A percentile compares a stretch with the other conserved stretches of the same genome.
These are phyloP conservation scores for Calvatia gigantea DNA, from an alignment of 768 basidiomycete species.

Conservation along the genomic window DNA sequence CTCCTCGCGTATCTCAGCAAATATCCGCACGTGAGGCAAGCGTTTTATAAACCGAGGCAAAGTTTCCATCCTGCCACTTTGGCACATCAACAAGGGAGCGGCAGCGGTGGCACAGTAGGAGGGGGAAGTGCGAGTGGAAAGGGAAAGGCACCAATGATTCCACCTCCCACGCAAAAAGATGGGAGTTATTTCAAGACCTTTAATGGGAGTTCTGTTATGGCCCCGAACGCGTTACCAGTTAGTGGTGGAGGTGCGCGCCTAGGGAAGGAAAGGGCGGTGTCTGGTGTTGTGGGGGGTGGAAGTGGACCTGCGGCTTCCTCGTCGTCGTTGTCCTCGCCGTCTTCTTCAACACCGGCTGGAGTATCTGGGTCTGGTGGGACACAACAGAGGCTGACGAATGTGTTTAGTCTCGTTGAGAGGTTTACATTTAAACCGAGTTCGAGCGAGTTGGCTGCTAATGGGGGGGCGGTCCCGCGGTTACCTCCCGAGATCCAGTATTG, in stretches of 20 bases:
- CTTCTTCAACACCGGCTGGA: neutral
- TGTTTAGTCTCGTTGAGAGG: slow-evolving; percentile 93
- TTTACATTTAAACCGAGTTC: slow-evolving; percentile 94
- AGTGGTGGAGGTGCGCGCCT: neutral
- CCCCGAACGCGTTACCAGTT: neutral
- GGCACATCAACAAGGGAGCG: slow-evolving; percentile 23
- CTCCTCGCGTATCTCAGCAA: slow-evolving; percentile 95
- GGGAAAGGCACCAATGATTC: slow-evolving; percentile 38
- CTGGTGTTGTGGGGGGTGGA: slow-evolving; percentile 1
- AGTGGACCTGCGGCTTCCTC: no score
- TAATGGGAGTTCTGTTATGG: slow-evolving; percentile 8
- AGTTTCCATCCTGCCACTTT: slow-evolving; percentile 79
- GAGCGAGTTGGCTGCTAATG: slow-evolving; percentile 35
- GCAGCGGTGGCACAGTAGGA: neutral
- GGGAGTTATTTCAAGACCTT: slow-evolving; percentile 12
- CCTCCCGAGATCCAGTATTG: slow-evolving; percentile 96
- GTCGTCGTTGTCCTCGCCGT: slow-evolving; percentile 5
- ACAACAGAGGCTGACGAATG: slow-evolving; percentile 67
- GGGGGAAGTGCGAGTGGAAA: slow-evolving; percentile 30
- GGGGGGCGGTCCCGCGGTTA: slow-evolving; percentile 38
- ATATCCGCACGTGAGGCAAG: slow-evolving; percentile 94
- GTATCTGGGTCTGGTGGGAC: neutral
- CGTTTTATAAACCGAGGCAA: slow-evolving; percentile 86
- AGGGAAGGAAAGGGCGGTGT: slow-evolving; percentile 17
- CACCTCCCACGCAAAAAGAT: slow-evolving; percentile 8